phyloP scores from a whole-genome alignment of 1,139 yeast species.

The Debaryomyces coudertii region DNA sequence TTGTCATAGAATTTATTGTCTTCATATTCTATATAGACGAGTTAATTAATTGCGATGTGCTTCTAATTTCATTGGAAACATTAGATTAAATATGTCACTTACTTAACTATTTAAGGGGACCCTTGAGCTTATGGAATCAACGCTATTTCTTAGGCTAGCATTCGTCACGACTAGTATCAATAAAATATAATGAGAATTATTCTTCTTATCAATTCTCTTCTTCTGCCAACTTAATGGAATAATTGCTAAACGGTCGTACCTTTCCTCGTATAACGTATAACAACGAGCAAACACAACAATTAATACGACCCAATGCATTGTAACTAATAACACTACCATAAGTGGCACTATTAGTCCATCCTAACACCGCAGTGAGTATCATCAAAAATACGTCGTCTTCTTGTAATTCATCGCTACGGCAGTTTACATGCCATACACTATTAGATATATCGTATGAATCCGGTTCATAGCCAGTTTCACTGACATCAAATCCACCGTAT shows the following conservation, averaged over 20 bases:
- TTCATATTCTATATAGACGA: too few species aligned
- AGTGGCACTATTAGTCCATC: constrained; percentile 55
- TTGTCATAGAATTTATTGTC: too few species aligned
- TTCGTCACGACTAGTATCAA: constrained; percentile 11
- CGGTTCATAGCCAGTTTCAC: constrained; percentile 53
- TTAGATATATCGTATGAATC: constrained; percentile 46
- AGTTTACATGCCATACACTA: constrained; percentile 52
- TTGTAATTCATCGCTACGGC: constrained; percentile 48
- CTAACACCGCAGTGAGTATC: constrained; percentile 48
- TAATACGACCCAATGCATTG: constrained; percentile 39
- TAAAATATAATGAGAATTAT: constrained; percentile 14
- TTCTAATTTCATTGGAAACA: not conserved
- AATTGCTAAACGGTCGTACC: constrained; percentile 36
- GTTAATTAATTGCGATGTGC: not conserved
- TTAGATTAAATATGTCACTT: not conserved
- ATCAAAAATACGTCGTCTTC: constrained; percentile 51
- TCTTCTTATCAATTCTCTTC: constrained; percentile 52
- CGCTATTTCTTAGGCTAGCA: constrained; percentile 23
- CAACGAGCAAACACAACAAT: constrained; percentile 26
- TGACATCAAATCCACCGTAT: constrained; percentile 50
- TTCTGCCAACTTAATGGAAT: constrained; percentile 61
- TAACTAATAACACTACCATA: constrained; percentile 48
- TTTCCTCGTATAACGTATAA: constrained; percentile 38
- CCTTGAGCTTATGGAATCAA: constrained; percentile 30
- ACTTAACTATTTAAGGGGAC: constrained; percentile 25